Conservation (phyloP, 768 basidiomycete species). For the Naganishia kalamii region DNA sequence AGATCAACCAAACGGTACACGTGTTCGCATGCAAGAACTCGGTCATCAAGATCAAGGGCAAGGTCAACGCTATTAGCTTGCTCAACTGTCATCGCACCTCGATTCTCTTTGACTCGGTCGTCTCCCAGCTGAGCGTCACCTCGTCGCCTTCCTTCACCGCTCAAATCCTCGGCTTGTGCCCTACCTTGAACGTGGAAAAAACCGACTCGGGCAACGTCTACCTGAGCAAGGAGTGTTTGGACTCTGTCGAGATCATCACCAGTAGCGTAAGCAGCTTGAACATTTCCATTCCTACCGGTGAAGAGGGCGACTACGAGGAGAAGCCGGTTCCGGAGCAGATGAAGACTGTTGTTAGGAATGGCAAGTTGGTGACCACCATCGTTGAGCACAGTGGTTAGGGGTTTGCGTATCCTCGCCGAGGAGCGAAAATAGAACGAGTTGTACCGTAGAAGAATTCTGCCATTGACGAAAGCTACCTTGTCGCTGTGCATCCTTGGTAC, state of each 20-base stretch:
- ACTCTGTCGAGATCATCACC: conserved; percentile 72
- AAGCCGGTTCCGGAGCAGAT: conserved; percentile 92
- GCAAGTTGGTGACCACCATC: conserved; percentile 78
- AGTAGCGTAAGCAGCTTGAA: conserved; percentile 92
- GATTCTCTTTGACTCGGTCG: conserved; percentile 81
- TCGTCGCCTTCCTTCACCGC: conserved; percentile 87
- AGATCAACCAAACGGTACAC: conserved; percentile 76
- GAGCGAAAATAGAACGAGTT: neutral
- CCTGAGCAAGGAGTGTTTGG: conserved; percentile 73
- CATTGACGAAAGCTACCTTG: neutral
- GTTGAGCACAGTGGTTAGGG: conserved; percentile 66
- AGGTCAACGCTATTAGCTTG: conserved; percentile 86
- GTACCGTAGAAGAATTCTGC: neutral
- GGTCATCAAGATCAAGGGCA: conserved; percentile 77
- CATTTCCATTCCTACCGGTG: conserved; percentile 78
- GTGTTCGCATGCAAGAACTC: conserved; percentile 84
- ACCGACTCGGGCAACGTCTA: conserved; percentile 94
- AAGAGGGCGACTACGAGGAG: conserved; percentile 87
- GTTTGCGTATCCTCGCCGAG: neutral
- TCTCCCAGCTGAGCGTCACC: conserved; percentile 83
- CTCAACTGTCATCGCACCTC: conserved; percentile 84
- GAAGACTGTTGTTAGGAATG: conserved; percentile 69
- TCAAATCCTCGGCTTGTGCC: conserved; percentile 81
- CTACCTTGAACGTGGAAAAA: conserved; percentile 87
- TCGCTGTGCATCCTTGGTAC: too few species aligned